phyloP scores from a whole-genome alignment of 352 stramenopile genomes.

The Globisporangium irregulare region DNA sequence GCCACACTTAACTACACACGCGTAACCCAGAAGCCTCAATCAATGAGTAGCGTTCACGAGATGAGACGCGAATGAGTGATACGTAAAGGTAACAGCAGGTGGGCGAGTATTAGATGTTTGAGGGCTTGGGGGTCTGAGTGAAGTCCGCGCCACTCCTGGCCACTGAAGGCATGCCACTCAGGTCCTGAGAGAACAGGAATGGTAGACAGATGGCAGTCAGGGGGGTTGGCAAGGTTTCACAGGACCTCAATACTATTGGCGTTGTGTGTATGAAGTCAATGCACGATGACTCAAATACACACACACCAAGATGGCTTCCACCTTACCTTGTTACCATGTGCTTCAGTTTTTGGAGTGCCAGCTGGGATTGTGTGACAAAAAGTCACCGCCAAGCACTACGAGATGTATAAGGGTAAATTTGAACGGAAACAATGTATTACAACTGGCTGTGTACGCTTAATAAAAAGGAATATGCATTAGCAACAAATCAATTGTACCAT shows the following conservation, averaged over 20 bases:
- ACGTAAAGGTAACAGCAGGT: background rate
- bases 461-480: no score
- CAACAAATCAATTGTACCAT: no score
- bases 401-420: no score
- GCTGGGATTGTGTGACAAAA: background rate
- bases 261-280: background rate
- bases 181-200: background rate
- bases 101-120: background rate
- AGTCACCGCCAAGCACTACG: no score
- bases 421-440: no score
- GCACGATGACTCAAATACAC: background rate
- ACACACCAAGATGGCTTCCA: background rate
- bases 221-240: background rate
- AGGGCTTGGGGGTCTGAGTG: background rate
- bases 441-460: no score
- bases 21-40: background rate
- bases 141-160: background rate
- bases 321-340: background rate
- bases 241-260: background rate
- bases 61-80: background rate
- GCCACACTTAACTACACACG: background rate
- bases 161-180: background rate
- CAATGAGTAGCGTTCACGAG: background rate
- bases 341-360: background rate
- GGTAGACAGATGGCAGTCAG: background rate